Evolutionary conservation across 495 filamentous ascomycete genomes (phyloP).

Genomic region (Hapsidospora chrysogenum): DNA sequence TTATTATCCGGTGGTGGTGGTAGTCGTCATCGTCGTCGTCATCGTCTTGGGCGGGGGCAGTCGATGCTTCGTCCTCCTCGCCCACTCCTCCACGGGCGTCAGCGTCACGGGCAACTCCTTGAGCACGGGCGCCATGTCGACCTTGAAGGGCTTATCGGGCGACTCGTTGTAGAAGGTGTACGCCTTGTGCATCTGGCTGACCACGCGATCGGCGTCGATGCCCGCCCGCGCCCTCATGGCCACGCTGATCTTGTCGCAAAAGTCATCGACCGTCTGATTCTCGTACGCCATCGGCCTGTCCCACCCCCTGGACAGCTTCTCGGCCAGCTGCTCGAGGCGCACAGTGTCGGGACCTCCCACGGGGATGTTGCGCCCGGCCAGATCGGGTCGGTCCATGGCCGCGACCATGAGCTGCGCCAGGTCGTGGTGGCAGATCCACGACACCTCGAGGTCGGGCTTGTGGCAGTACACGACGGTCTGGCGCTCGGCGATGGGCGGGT

Average conservation of each 20-base stretch:
- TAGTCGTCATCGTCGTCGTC: no score
- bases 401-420: neutral
- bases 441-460: neutral
- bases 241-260: constrained; percentile 1
- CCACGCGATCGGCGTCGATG: neutral
- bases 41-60: no score
- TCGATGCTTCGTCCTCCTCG: neutral
- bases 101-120: neutral
- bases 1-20: no score
- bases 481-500: neutral
- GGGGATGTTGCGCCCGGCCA: neutral
- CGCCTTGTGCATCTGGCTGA: constrained; percentile 1
- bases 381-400: neutral
- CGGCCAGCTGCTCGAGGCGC: neutral
- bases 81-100: neutral
- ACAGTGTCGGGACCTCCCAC: neutral
- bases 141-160: neutral
- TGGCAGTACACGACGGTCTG: neutral
- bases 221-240: neutral
- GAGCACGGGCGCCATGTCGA: neutral
- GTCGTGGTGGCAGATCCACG: constrained; percentile 2
- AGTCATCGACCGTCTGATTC: constrained; percentile 1
- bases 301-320: neutral
- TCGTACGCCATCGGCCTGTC: neutral
- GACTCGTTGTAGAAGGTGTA: neutral